phyloP scores from a whole-genome alignment of 768 basidiomycete genomes.

The Terana coerulea region DNA sequence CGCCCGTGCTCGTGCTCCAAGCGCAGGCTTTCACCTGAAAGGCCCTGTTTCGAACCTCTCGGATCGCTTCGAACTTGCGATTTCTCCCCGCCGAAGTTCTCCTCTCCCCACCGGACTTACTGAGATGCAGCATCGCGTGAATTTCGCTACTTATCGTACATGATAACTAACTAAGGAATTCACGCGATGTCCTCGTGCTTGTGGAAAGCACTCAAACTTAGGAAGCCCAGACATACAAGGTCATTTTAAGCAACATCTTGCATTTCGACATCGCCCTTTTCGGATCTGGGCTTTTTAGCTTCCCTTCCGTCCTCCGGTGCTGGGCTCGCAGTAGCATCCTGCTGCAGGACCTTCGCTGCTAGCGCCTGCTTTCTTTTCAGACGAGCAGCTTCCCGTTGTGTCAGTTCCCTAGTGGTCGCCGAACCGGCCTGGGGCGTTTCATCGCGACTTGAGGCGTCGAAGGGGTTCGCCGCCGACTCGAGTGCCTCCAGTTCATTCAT shows the following conservation, averaged over 20 bases:
- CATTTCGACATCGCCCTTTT: background rate
- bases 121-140: no score
- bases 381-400: slow-evolving; percentile 45
- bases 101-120: no score
- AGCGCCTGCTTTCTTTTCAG: slow-evolving; percentile 50
- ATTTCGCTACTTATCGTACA: no score
- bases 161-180: no score
- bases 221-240: no score
- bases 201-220: no score
- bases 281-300: slow-evolving; percentile 31
- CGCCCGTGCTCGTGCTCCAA: no score
- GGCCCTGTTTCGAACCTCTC: no score
- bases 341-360: slow-evolving; percentile 25
- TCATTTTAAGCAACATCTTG: background rate
- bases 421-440: slow-evolving; percentile 11
- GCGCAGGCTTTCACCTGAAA: no score
- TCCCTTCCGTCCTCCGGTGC: slow-evolving; percentile 28
- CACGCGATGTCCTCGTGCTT: no score
- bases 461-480: slow-evolving; percentile 4
- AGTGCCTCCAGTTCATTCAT: slow-evolving; percentile 18
- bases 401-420: slow-evolving; percentile 29
- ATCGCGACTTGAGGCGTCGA: slow-evolving; percentile 6
- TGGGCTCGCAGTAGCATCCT: slow-evolving; percentile 11
- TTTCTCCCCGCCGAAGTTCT: no score
- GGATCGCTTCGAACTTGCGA: no score